Base-by-base conservation (phyloP, 2,329 filamentous ascomycete genomes). In the Trichoderma koningiopsis region DNA sequence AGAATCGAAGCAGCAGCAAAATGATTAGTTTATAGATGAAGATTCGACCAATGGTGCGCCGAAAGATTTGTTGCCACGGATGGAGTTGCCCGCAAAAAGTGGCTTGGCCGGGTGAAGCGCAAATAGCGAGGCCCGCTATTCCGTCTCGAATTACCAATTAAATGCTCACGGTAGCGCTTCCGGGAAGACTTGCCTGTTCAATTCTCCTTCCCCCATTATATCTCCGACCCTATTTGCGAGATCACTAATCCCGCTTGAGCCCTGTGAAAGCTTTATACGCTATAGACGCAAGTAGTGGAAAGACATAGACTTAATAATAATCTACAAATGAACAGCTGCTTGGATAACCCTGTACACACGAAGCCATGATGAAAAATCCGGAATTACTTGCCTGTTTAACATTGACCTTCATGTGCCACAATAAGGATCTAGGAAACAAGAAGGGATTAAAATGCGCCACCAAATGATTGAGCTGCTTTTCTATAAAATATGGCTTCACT, bases 221-320 rank as follows among this genome's bases (percentile, higher is more conserved):
- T 65, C 52, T 57, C 62, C 62, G 62, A 47, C 19, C n/a, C 19
- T 57, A 16, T 31, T 11, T 13, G 10, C 35, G 14, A 2, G 62
- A 33, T 65, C 62, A 65, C 52, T 65, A 65, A 65, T 65, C 62
- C 14, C 2, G 24, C n/a, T 33, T 31, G 6, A 43, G 47, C 3
- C 16, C 6, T 10, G 24, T n/a, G 4, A 13, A 22, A 16, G 4
- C 22, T 5, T 11, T 13, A 40, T 7, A 14, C 22, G 29, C 29
- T 49, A 29, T 13, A 13, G 31, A n/a, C 4, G 5, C 5, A 4
- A 8, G 19, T 33, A 10, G 14, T 24, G 5, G 37, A 0, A 53
- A 22, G 2, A 4, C 27, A 4, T 4, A n/a, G 10, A 22, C 40
- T 22, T 13, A 40, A 55, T 55, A 40, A 29, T 55, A 55, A 55